Base-by-base conservation (phyloP, 371 early-diverging fungal species). In the Mortierella sp. region DNA sequence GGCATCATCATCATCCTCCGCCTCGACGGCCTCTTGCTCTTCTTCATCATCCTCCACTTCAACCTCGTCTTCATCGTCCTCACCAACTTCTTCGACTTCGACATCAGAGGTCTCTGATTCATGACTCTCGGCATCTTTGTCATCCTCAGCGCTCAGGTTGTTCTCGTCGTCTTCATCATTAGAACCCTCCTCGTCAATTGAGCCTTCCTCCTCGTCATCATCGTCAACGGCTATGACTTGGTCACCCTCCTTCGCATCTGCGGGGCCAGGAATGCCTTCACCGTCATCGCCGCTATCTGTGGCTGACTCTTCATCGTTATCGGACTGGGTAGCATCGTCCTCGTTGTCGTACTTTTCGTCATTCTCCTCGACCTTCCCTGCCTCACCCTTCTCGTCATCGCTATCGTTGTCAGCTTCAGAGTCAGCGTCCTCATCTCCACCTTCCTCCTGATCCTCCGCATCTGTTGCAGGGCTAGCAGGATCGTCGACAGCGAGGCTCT, bases 201-300 rank as follows among this genome's bases (percentile, higher is more conserved):
- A 63, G 18, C 63, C 63, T 29, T 58, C 60, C 29, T 35, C 63
- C 12, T 56, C n/a, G 63, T 35, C 35, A 27, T 29, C 60, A 14
- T 63, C 63, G 18, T 54, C 68, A 68, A 21, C 43, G 68, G 21
- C 41, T 11, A 24, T 38, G 29, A 46, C 70, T 11, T 38, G 44
- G 12, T 44, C 43, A 8, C 48, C 49, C 12, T 32, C 38, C 27
- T 38, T 78, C 10, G 75, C 27, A 3, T 27, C 77, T 44, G 77
- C 49, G 1, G 70, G 80, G 14, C 75, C 75, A 16, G 72, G 72
- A 4, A 86, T 82, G 5, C 87, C 87, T 29, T 70, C 71, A 1
- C 12, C 73, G 24, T 72, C 68, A 14, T 32, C 75, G 24, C 24
- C 82, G 27, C 60, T 70, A 12, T 74, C 74, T 35, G 32, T 16